Conservation (phyloP, 306 rosid genomes). For the Erythrophleum fordii region DNA sequence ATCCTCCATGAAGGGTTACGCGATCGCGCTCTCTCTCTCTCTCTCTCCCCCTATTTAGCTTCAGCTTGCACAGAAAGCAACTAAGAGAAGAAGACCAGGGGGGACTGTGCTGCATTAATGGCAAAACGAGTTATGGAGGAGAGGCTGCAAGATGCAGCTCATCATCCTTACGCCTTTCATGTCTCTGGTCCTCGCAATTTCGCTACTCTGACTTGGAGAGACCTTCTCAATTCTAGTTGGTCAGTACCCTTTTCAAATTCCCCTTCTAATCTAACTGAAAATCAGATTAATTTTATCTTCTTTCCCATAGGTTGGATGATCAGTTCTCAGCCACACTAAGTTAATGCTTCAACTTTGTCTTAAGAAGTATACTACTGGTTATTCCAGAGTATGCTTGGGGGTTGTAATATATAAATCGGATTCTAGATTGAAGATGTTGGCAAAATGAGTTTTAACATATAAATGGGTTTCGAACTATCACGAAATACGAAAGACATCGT, state of each 20-base stretch:
- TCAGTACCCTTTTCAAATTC: constrained; percentile 49
- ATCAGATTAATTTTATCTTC: not conserved
- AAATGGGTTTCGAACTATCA: not conserved
- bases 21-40: not conserved
- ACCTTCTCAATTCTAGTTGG: constrained; percentile 84
- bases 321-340: not conserved
- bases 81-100: constrained; percentile 10
- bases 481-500: not conserved
- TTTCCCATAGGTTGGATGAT: not conserved
- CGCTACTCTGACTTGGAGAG: constrained; percentile 80
- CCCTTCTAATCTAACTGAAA: not conserved
- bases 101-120: constrained; percentile 45
- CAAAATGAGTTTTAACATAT: not conserved
- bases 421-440: not conserved
- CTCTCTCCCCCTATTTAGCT: constrained; percentile 11
- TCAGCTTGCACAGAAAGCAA: not conserved
- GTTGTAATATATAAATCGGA: not conserved
- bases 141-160: constrained; percentile 45
- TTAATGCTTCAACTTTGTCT: not conserved
- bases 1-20: not conserved
- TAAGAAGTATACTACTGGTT: not conserved
- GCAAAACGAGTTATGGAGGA: constrained; percentile 29
- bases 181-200: constrained; percentile 94
- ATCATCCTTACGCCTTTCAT: constrained; percentile 86
- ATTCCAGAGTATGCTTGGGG: not conserved